Conservation (phyloP, 2,329 filamentous ascomycete genomes). For the Aspergillus latus region DNA sequence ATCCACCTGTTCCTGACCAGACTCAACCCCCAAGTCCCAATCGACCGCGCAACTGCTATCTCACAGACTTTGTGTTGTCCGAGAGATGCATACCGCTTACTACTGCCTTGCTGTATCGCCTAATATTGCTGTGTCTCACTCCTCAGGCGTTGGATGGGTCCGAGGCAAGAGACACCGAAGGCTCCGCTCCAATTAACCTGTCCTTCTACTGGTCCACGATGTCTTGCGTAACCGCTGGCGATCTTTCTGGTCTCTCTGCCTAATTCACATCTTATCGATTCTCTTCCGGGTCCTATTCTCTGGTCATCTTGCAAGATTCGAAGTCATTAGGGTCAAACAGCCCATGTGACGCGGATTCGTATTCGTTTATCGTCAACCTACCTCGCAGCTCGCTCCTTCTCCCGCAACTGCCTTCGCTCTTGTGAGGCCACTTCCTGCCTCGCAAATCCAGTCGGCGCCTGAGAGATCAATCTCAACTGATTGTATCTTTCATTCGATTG, state of each 20-base stretch:
- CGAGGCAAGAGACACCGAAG: neutral
- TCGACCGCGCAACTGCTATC: neutral
- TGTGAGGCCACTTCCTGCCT: neutral
- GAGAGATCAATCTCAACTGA: neutral
- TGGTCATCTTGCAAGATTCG: neutral
- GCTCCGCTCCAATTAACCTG: conserved; percentile 6
- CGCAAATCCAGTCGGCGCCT: neutral
- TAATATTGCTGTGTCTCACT: neutral
- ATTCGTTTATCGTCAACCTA: neutral
- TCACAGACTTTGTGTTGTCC: neutral
- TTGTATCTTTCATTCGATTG: neutral
- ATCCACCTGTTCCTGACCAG: conserved; percentile 10
- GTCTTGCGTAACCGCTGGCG: conserved; percentile 17
- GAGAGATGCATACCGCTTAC: conserved; percentile 1
- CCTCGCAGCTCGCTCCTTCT: conserved; percentile 3
- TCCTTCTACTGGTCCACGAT: conserved; percentile 6
- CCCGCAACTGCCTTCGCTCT: neutral
- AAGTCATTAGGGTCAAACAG: neutral
- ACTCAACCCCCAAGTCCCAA: neutral
- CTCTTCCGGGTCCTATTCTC: neutral
- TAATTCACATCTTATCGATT: neutral
- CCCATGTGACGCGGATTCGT: conserved; percentile 1
- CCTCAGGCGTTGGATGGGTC: neutral
- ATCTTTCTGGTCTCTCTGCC: conserved; percentile 1
- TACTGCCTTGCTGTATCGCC: neutral